Evolutionary conservation across 1,284 basidiomycete genomes (phyloP).

Genomic region (Moniliophthora roreri): DNA sequence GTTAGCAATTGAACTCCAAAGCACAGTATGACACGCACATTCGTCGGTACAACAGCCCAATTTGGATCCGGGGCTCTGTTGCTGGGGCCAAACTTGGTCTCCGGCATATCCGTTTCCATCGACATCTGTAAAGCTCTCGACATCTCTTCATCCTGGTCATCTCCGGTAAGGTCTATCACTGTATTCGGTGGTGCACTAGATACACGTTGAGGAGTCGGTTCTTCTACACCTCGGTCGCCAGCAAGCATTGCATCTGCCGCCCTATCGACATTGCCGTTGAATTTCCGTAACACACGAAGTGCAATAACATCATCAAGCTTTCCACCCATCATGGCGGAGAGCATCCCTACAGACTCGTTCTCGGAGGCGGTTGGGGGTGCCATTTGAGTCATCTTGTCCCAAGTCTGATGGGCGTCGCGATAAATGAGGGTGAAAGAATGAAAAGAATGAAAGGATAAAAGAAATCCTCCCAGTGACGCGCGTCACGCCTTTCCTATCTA

Average conservation of each 20-base stretch:
- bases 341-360: background rate
- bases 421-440: too few relatives aligned
- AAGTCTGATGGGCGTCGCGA: too few relatives aligned
- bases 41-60: slow-evolving; percentile 69
- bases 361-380: background rate
- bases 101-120: slow-evolving; percentile 34
- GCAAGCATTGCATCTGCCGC: slow-evolving; percentile 60
- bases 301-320: slow-evolving; percentile 27
- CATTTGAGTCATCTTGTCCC: slow-evolving; percentile 1
- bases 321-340: background rate
- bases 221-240: slow-evolving; percentile 41
- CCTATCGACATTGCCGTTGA: slow-evolving; percentile 58
- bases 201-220: slow-evolving; percentile 23
- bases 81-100: slow-evolving; percentile 50
- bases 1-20: slow-evolving; percentile 1
- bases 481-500: too few relatives aligned
- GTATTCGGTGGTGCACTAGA: slow-evolving; percentile 32
- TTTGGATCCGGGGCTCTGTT: slow-evolving; percentile 58
- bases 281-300: slow-evolving; percentile 53
- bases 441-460: too few relatives aligned
- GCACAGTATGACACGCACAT: slow-evolving; percentile 37
- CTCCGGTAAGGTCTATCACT: slow-evolving; percentile 59
- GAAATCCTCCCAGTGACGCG: too few relatives aligned
- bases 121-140: slow-evolving; percentile 54
- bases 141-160: slow-evolving; percentile 51